Conservation (phyloP, 345 rosid species). For the Acer yangbiense region DNA sequence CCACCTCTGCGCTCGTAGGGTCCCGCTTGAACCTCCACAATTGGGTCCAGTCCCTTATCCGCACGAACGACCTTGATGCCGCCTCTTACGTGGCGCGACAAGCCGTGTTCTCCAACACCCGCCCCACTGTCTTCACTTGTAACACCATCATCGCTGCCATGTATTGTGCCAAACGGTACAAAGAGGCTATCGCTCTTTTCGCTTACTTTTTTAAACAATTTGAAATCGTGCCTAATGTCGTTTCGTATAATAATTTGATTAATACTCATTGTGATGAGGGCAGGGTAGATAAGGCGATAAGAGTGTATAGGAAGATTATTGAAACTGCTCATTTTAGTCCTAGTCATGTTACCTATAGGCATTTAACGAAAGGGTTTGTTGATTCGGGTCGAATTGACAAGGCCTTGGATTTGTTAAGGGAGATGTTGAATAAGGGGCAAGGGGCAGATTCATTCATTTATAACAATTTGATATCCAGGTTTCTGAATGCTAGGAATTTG, state of each 20-base stretch:
- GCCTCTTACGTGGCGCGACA: conserved; percentile 47
- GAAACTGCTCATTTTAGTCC: conserved; percentile 82
- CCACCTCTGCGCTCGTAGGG: conserved; percentile 83
- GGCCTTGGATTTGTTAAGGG: conserved; percentile 79
- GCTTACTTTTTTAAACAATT: conserved; percentile 78
- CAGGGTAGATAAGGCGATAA: conserved; percentile 69
- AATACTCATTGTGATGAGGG: conserved; percentile 87
- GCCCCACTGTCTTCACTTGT: conserved; percentile 96
- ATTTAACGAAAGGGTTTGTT: conserved; percentile 89
- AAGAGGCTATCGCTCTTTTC: conserved; percentile 76
- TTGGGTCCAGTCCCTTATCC: conserved; percentile 92
- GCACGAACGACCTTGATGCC: conserved; percentile 90
- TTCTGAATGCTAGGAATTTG: conserved; percentile 66
- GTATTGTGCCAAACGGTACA: conserved; percentile 80
- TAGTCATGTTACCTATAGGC: conserved; percentile 81
- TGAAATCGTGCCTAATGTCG: conserved; percentile 88
- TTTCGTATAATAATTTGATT: conserved; percentile 89
- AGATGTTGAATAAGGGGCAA: conserved; percentile 88
- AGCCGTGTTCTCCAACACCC: conserved; percentile 62
- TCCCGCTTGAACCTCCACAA: conserved; percentile 87
- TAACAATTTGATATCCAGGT: conserved; percentile 77
- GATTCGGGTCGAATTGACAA: conserved; percentile 74
- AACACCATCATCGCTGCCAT: conserved; percentile 92
- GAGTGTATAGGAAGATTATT: conserved; percentile 63
- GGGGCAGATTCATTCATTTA: conserved; percentile 92